These are phyloP conservation scores for Neoboletus subvelutipes DNA, from an alignment of 768 basidiomycete genomes.

Conservation along the genomic window DNA sequence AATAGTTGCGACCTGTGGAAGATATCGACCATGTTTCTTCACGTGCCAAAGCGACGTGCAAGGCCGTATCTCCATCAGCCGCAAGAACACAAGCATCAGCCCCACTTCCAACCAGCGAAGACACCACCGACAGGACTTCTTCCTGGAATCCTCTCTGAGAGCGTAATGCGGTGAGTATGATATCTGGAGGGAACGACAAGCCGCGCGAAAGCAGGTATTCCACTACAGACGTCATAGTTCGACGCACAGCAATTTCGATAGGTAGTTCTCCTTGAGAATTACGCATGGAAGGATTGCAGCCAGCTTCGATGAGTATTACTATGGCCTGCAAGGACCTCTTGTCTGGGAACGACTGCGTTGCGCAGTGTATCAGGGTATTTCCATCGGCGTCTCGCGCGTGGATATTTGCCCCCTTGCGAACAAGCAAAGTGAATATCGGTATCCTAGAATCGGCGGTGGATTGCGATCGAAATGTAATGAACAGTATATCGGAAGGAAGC, in stretches of 20 bases:
- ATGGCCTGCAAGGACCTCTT: background rate
- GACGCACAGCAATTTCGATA: background rate
- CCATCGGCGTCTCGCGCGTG: background rate
- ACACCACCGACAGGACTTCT: background rate
- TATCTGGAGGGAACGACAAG: background rate
- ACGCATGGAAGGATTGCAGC: no score
- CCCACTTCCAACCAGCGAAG: background rate
- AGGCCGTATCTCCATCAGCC: background rate
- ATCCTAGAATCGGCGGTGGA: background rate
- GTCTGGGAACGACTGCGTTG: rapidly evolving
- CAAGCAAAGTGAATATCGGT: background rate
- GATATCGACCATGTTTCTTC: no score
- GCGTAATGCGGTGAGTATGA: background rate
- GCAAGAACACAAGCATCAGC: background rate
- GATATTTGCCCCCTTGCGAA: background rate
- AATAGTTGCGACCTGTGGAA: no score
- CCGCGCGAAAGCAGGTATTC: no score
- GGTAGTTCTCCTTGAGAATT: background rate
- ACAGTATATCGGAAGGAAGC: background rate
- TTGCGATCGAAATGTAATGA: rapidly evolving
- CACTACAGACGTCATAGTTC: no score
- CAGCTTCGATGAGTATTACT: background rate
- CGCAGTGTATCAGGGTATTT: background rate
- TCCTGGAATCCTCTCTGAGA: rapidly evolving
- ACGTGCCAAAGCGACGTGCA: background rate